phyloP scores from a whole-genome alignment of 2,329 filamentous ascomycete genomes.

The Colletotrichum abscissum region DNA sequence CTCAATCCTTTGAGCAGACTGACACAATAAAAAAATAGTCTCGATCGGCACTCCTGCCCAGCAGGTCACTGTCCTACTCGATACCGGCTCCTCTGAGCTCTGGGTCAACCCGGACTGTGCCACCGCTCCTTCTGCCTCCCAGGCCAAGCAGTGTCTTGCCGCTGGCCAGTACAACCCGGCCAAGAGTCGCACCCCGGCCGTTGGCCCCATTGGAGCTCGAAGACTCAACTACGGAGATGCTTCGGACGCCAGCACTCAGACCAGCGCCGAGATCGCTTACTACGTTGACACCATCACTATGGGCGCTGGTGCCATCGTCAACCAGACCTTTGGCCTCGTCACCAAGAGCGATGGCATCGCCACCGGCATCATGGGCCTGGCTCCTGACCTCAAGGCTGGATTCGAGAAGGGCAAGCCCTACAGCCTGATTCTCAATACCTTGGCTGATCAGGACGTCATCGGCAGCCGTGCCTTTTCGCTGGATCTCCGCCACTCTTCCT shows the following conservation, averaged over 20 bases:
- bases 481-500: constrained; percentile 58
- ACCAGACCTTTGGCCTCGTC: constrained; percentile 64
- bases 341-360: constrained; percentile 57
- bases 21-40: constrained; percentile 44
- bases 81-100: constrained; percentile 65
- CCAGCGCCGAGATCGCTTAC: constrained; percentile 54
- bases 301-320: constrained; percentile 49
- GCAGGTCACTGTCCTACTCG: constrained; percentile 57
- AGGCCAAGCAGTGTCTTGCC: constrained; percentile 49
- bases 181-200: constrained; percentile 51
- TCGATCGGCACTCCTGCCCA: constrained; percentile 56
- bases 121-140: constrained; percentile 47
- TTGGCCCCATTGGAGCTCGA: constrained; percentile 49
- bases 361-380: constrained; percentile 64
- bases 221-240: constrained; percentile 54
- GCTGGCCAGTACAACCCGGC: constrained; percentile 58
- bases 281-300: constrained; percentile 59
- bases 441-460: constrained; percentile 59
- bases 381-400: constrained; percentile 53
- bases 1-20: neutral
- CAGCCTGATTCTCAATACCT: constrained; percentile 63
- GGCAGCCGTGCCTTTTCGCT: constrained; percentile 62
- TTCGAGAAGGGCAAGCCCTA: constrained; percentile 55
- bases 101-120: constrained; percentile 65
- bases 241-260: constrained; percentile 48